phyloP scores from a whole-genome alignment of 441 rosid genomes.

The Gossypium laxum region DNA sequence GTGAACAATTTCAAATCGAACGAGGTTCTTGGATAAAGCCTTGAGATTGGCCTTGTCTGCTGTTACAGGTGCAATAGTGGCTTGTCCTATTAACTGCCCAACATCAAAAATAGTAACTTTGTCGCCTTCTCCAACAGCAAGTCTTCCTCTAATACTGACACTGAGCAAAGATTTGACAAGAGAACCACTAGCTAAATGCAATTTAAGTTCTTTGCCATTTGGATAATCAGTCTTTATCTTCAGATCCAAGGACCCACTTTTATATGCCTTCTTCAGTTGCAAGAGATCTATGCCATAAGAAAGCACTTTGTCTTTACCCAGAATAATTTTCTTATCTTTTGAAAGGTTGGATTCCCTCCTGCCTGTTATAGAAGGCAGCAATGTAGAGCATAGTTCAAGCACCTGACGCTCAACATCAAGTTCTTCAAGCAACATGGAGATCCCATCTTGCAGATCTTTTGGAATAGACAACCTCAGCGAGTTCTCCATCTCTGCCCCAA shows the following conservation, averaged over 20 bases:
- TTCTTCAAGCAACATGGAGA: slow-evolving; percentile 64
- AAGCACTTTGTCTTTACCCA: slow-evolving; percentile 78
- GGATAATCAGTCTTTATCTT: slow-evolving; percentile 98
- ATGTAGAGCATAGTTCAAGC: slow-evolving; percentile 64
- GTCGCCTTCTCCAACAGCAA: slow-evolving; percentile 99
- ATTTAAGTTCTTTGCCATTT: slow-evolving; percentile 91
- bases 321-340: slow-evolving; percentile 56
- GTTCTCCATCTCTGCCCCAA: slow-evolving; percentile 48
- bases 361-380: slow-evolving; percentile 72
- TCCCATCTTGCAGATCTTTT: slow-evolving; percentile 60
- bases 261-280: slow-evolving; percentile 95
- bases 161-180: slow-evolving; percentile 95
- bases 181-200: slow-evolving; percentile 84
- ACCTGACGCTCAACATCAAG: slow-evolving; percentile 73
- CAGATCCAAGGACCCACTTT: slow-evolving; percentile 93
- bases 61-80: slow-evolving; percentile 81
- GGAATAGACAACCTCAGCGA: slow-evolving; percentile 50
- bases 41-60: slow-evolving; percentile 96
- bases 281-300: slow-evolving; percentile 72
- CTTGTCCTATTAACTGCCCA: slow-evolving; percentile 93
- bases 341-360: slow-evolving; percentile 69
- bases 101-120: slow-evolving; percentile 96
- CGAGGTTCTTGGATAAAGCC: slow-evolving; percentile 92
- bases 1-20: slow-evolving; percentile 97
- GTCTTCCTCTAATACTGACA: slow-evolving; percentile 90